Evolutionary conservation across 1,139 yeast species (phyloP).

Genomic region (Protomyces inouyei): DNA sequence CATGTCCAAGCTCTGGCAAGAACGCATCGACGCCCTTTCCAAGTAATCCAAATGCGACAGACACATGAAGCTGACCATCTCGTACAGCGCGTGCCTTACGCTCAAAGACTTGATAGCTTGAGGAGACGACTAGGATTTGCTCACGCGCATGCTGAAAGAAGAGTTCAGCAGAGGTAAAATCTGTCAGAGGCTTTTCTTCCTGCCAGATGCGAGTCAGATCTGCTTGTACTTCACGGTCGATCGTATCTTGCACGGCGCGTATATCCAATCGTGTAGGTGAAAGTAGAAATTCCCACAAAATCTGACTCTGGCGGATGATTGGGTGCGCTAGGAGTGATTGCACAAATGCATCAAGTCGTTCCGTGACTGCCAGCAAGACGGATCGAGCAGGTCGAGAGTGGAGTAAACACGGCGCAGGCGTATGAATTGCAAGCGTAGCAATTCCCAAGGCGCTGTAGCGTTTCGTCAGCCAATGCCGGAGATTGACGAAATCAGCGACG

Average conservation of each 20-base stretch:
- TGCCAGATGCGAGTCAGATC: not conserved
- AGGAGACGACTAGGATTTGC: conserved; percentile 17
- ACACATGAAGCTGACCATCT: conserved; percentile 14
- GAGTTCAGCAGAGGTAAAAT: conserved; percentile 2
- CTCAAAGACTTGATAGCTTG: conserved; percentile 18
- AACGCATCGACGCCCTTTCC: not conserved
- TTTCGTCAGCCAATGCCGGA: conserved; percentile 40
- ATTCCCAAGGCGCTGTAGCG: conserved; percentile 36
- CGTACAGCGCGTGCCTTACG: conserved; percentile 13
- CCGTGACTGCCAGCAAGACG: conserved; percentile 49
- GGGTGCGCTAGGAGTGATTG: conserved; percentile 43
- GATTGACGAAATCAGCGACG: conserved; percentile 44
- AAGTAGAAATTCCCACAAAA: conserved; percentile 48
- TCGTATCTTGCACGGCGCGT: not conserved
- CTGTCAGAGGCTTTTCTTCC: conserved; percentile 8
- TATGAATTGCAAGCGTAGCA: conserved; percentile 33
- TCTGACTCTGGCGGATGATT: conserved; percentile 39
- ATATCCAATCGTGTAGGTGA: conserved; percentile 38
- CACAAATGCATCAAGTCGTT: conserved; percentile 48
- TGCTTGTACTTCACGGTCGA: conserved; percentile 1
- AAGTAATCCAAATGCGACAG: conserved; percentile 14
- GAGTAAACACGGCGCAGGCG: conserved; percentile 38
- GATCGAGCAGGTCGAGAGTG: conserved; percentile 40
- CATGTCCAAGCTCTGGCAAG: not conserved
- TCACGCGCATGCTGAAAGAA: conserved; percentile 20